Conservation (phyloP, 768 basidiomycete genomes). For the Kwoniella botswanensis region DNA sequence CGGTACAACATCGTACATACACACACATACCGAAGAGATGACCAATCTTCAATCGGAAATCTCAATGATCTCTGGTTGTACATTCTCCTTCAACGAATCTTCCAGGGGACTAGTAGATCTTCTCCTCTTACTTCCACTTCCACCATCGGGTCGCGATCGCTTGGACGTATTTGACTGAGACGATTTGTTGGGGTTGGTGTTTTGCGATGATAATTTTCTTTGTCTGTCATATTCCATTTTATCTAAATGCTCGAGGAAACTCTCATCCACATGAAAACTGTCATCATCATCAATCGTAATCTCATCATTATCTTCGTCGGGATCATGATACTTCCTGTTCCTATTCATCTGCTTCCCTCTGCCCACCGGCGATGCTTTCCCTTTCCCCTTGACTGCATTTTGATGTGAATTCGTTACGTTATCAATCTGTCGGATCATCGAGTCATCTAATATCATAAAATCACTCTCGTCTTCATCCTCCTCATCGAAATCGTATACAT, state of each 20-base stretch:
- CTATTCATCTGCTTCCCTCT: not conserved
- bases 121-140: not conserved
- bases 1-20: conserved; percentile 7
- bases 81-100: conserved; percentile 30
- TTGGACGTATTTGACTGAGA: not conserved
- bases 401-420: not conserved
- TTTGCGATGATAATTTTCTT: not conserved
- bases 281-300: conserved; percentile 10
- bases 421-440: conserved; percentile 18
- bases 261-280: conserved; percentile 25
- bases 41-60: conserved; percentile 25
- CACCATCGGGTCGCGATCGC: not conserved
- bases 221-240: not conserved
- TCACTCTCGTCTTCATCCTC: conserved; percentile 22
- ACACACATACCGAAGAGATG: not conserved
- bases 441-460: conserved; percentile 14
- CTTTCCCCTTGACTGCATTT: not conserved
- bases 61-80: conserved; percentile 25
- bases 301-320: conserved; percentile 15
- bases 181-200: not conserved
- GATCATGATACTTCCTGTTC: conserved; percentile 7
- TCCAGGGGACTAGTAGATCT: not conserved
- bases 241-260: conserved; percentile 17
- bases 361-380: not conserved
- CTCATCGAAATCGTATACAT: conserved; percentile 11